Evolutionary conservation across 2,329 filamentous ascomycete species (phyloP), one percentile per base, ranked within the genome.

Genomic region (Coleophoma crateriformis): DNA sequence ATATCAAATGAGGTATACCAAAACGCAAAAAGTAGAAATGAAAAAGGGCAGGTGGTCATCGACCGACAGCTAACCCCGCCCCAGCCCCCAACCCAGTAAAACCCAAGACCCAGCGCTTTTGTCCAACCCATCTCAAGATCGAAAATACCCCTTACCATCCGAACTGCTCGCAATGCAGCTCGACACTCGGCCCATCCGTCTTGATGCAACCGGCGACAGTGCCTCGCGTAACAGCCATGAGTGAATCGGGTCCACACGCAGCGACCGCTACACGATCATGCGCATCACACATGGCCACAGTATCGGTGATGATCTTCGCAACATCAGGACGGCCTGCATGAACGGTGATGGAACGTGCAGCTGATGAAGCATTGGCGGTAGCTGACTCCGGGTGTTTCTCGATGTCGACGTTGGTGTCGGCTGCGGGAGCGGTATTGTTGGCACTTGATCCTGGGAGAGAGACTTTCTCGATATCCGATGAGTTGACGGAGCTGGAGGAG

Each of bases 91-190:
- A 27, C 22, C 22, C 27, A 19, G 19, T 10, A 27, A 27, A 27
- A 27, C 8, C 27, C 27, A 27, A 27, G 6, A 27, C 6, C 27
- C 27, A 10, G 5, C 27, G 8, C 27, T 27, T 27, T 27, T 27
- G 5, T 27, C 27, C 19, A 19, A 19, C 19, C 6, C 8, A 10
- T 27, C 27, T 7, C 6, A 7, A 27, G 27, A 27, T 27, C 6
- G 27, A 10, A 27, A 7, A 19, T 19, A 2, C 27, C 6, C 8
- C 27, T 41, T 45, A 61, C 59, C 59, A 61, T 5, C 57, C 55
- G 48, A 62, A 62, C 33, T 60, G 54, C 58, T 78, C 75, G 53
- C 70, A 73, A 57, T 78, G 74, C 43, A 77, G 62, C 58, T 77
- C 74, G n/a, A 78, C 67, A 27, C 69, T 71, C 1, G 75, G 72